Evolutionary conservation across 2,329 filamentous ascomycete species (phyloP).

Genomic region (Ceratocystis harringtonii): DNA sequence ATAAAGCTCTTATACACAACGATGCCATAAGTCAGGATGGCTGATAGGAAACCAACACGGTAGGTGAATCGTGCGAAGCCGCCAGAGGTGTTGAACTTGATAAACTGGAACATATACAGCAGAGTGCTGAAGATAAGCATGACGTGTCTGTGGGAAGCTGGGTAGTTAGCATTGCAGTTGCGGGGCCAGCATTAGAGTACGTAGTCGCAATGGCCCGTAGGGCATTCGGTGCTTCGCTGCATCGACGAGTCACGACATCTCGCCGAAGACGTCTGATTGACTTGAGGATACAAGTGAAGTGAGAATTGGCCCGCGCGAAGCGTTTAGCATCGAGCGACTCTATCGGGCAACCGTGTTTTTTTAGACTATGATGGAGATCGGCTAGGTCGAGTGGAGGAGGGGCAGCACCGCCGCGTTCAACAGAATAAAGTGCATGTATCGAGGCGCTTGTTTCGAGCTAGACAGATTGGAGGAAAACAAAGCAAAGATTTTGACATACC

Average conservation of each 20-base stretch:
- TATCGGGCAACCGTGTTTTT: background rate
- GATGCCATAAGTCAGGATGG: constrained; percentile 87
- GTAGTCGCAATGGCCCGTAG: background rate
- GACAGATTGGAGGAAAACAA: background rate
- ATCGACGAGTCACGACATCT: background rate
- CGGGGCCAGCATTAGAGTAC: background rate
- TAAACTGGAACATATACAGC: constrained; percentile 72
- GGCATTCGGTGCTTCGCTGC: background rate
- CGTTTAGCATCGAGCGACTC: background rate
- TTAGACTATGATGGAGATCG: background rate
- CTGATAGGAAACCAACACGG: constrained; percentile 77
- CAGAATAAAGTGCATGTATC: background rate
- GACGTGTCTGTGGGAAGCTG: constrained; percentile 49
- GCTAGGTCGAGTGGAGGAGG: constrained; percentile 2
- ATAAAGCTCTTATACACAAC: constrained; percentile 97
- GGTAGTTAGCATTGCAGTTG: constrained; percentile 1
- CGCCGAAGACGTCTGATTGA: background rate
- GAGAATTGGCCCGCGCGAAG: background rate
- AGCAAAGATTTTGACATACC: constrained; percentile 34
- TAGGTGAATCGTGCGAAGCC: constrained; percentile 70
- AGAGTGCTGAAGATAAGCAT: constrained; percentile 68
- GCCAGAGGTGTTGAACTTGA: constrained; percentile 76
- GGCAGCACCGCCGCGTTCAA: background rate
- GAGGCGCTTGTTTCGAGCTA: background rate
- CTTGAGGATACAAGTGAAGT: background rate